Evolutionary conservation across 2,329 filamentous ascomycete species (phyloP), one percentile per base, ranked within the genome.

Genomic region (Cordyceps cateniannulata): DNA sequence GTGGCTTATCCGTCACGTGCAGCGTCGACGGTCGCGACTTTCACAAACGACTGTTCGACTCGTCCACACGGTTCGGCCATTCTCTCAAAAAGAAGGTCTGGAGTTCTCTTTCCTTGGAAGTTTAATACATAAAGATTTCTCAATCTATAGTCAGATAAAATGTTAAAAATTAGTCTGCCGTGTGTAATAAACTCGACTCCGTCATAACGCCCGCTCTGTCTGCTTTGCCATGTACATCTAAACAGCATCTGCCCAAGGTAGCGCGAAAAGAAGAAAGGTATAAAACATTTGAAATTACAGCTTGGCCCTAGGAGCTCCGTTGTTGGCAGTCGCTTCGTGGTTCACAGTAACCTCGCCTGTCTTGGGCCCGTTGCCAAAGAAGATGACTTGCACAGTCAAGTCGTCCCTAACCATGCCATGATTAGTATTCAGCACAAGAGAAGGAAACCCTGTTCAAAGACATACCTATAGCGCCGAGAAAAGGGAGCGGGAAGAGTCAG

Each of bases 361-460:
- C 71, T 87, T 87, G 58, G 87, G 79, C 40, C 88, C 85, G 67
- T 96, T 85, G 63, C 95, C 95, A 69, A 99, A 99, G 82, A 99
- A 99, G 70, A 99, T 96, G 63, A 99, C 95, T 74, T 99, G 91
- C 18, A 99, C 93, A 0, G 95, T 99, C 64, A 99, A 78, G 72
- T 99, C 95, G 71, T 99, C 95, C 66, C 91, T 93, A 48, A 59
- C n/a, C 18, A 20, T 16, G 7, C 12, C 59, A 5, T 5, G 8
- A 51, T 51, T 51, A 51, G 49, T 7, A 35, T 22, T 24, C 20
- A 16, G 12, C 22, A 18, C 20, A 8, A 16, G n/a, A 38, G 18
- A 22, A n/a, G n/a, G 6, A 38, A 35, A 10, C 10, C 14, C 14
- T 1, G 5, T 14, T 12, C 27, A 7, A 8, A 20, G 35, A 66